These are phyloP conservation scores for Cyathus striatus DNA, from an alignment of 768 basidiomycete genomes.

Conservation along the genomic window DNA sequence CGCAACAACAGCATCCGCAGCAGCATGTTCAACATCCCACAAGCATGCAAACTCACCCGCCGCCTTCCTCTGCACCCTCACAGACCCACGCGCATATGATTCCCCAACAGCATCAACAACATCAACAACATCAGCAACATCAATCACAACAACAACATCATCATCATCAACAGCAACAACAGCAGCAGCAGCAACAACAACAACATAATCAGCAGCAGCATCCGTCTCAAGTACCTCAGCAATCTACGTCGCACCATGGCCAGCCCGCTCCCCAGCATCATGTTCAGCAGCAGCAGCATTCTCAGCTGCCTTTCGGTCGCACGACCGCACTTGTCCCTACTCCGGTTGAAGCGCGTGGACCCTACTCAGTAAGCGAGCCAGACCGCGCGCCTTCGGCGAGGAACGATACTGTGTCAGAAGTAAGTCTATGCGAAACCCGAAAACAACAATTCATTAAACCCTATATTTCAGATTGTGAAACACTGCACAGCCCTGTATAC, in stretches of 20 bases:
- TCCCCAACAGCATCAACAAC: constrained; percentile 14
- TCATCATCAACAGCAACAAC: constrained; percentile 6
- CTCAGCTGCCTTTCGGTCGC: constrained; percentile 23
- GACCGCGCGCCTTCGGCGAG: constrained; percentile 29
- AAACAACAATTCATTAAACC: constrained; percentile 6
- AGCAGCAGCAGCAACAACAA: constrained; percentile 7
- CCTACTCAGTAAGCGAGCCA: constrained; percentile 26
- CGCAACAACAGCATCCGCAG: constrained; percentile 13
- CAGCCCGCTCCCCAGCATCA: constrained; percentile 9
- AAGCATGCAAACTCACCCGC: constrained; percentile 22
- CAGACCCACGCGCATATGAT: too few relatives aligned
- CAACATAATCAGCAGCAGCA: constrained; percentile 12
- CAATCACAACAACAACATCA: constrained; percentile 4
- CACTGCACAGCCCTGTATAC: constrained; percentile 57
- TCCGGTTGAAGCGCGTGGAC: constrained; percentile 30
- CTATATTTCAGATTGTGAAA: constrained; percentile 43
- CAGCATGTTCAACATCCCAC: constrained; percentile 16
- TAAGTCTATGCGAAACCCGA: constrained; percentile 13
- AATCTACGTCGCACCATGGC: constrained; percentile 3
- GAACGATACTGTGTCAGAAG: constrained; percentile 39
- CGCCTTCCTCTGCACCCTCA: constrained; percentile 14
- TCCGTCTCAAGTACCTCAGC: constrained; percentile 2
- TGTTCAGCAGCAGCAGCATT: constrained; percentile 10
- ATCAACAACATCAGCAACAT: constrained; percentile 9
- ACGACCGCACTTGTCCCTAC: constrained; percentile 40